Base-by-base conservation (phyloP, 2,329 filamentous ascomycete species). In the Fusarium nematophilum region DNA sequence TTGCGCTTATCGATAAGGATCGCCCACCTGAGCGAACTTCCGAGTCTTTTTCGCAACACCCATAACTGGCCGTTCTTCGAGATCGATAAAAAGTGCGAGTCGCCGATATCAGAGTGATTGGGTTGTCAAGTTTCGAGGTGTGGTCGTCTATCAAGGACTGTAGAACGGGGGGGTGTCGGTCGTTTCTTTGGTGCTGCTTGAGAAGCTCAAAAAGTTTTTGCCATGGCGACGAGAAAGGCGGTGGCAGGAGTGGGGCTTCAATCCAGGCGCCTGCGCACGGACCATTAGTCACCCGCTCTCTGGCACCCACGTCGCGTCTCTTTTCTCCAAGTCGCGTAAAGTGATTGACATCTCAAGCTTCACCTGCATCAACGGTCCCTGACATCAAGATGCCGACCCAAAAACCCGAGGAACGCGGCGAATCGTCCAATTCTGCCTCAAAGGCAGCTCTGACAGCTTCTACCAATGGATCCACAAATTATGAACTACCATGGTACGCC, bases 21-120 rank as follows among this genome's bases (percentile, higher is more conserved):
- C 21, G 30, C 78, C 57, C 71, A 86, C 86, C 73, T 84, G 80
- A 43, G 88, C 94, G 75, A 97, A 98, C 81, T 97, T 97, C 80
- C 93, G 88, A 47, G 92, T 96, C 75, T 89, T 92, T 81, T 96
- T 97, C 62, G 89, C 86, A 67, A 93, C 86, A 78, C 93, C 93
- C 94, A 97, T 97, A 60, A 53, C 65, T 58, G 39, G 36, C 56
- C 17, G 21, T 36, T 49, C 1, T 4, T 30, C 9, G 21, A 8
- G n/a, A 13, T 30, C 26, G 14, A 10, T 5, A 21, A 23, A 11
- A 11, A 34, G 25, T 30, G 2, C 13, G 31, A 50, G 18, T 37
- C 18, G 36, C 40, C 8, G 14, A 2, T 30, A 1, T 18, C 10
- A 23, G n/a, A 5, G 14, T 8, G 13, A 6, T 4, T 31, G 13